Conservation (phyloP, 2,329 filamentous ascomycete species). For the Claviceps arundinis region DNA sequence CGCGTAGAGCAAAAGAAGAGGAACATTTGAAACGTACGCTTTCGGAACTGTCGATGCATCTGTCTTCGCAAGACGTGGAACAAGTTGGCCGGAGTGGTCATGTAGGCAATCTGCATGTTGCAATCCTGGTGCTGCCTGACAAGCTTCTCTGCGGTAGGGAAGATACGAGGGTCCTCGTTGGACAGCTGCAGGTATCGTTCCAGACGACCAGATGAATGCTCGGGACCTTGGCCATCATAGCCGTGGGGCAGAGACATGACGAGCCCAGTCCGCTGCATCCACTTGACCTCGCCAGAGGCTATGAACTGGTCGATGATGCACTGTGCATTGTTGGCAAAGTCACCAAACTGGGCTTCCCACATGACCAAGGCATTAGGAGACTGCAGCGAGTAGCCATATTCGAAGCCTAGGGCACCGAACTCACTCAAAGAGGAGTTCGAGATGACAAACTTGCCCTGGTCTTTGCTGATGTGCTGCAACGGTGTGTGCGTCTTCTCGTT, state of each 20-base stretch:
- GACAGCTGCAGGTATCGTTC: conserved; percentile 95
- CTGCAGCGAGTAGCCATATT: conserved; percentile 95
- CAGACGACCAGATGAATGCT: conserved; percentile 94
- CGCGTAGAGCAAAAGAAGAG: background rate
- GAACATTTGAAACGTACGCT: conserved; percentile 47
- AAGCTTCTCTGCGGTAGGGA: conserved; percentile 77
- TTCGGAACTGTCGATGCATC: conserved; percentile 98
- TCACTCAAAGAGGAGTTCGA: conserved; percentile 80
- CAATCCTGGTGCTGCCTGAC: conserved; percentile 97
- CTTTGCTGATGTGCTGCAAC: conserved; percentile 73
- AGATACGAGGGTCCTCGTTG: conserved; percentile 93
- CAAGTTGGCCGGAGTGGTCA: conserved; percentile 89
- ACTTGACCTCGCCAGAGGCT: conserved; percentile 93
- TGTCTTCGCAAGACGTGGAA: conserved; percentile 95
- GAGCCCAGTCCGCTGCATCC: conserved; percentile 94
- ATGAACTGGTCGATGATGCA: conserved; percentile 99
- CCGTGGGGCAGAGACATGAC: conserved; percentile 95
- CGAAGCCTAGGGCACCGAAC: conserved; percentile 73
- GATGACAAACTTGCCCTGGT: conserved; percentile 93
- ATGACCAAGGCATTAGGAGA: conserved; percentile 95
- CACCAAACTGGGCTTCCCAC: conserved; percentile 99
- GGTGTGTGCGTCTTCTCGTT: conserved; percentile 87
- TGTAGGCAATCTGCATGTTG: conserved; percentile 97
- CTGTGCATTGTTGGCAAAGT: conserved; percentile 99
- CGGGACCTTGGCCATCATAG: conserved; percentile 94